phyloP scores from a whole-genome alignment of 1,284 basidiomycete species.

The Rhodotorula sp. region DNA sequence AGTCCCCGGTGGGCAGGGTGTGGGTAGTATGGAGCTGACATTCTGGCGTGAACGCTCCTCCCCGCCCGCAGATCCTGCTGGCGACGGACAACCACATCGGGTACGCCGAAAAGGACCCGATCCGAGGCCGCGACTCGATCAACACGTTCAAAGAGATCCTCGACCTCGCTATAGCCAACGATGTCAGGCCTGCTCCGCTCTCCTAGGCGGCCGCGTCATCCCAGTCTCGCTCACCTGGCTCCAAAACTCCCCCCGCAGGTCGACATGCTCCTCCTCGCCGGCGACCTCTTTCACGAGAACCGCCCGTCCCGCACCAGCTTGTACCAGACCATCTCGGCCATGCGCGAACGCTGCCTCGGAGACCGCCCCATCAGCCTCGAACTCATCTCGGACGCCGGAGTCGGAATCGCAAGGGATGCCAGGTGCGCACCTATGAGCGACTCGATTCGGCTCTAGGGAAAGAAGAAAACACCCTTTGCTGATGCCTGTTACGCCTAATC shows the following conservation, averaged over 20 bases:
- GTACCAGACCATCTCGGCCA: constrained; percentile 80
- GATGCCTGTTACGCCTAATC: too few relatives aligned
- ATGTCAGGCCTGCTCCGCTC: constrained; percentile 58
- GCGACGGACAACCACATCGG: constrained; percentile 76
- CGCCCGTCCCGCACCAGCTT: constrained; percentile 86
- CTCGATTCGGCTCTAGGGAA: accelerated
- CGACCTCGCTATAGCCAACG: constrained; percentile 80
- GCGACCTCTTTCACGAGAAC: constrained; percentile 98
- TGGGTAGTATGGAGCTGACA: too few relatives aligned
- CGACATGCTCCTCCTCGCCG: constrained; percentile 89
- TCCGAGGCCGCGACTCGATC: constrained; percentile 91
- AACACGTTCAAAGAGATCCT: constrained; percentile 94
- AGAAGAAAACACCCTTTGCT: too few relatives aligned
- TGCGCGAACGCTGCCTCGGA: constrained; percentile 87
- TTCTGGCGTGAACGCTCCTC: neutral
- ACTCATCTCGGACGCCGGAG: constrained; percentile 85
- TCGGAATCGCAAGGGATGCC: constrained; percentile 71
- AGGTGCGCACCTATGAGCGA: constrained; percentile 59
- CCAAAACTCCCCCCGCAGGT: constrained; percentile 59
- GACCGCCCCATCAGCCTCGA: constrained; percentile 85
- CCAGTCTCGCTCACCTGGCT: neutral
- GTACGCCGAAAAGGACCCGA: constrained; percentile 89
- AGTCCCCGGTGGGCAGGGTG: neutral
- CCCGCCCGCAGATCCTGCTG: constrained; percentile 33
- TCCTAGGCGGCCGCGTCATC: constrained; percentile 12